Percentiles rank a stretch among this genome's conserved stretches.
Conservation (phyloP, 2,329 filamentous ascomycete species). For the Hymenoscyphus occultus region DNA sequence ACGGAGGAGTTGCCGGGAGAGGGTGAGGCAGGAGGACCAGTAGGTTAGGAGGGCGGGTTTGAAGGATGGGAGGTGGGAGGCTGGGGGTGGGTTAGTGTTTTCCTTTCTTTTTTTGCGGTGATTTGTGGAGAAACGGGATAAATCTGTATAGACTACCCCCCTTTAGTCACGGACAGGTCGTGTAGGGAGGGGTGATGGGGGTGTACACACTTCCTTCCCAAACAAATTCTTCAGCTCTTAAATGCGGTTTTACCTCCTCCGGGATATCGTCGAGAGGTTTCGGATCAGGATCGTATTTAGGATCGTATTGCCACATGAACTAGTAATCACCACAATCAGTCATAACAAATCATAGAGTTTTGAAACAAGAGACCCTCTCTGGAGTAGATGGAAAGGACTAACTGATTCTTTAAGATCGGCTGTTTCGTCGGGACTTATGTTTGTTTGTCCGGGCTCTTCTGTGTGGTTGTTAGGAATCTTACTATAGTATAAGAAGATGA, state of each 20-base stretch:
- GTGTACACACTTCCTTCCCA: slow-evolving; percentile 44
- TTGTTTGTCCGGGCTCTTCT: slow-evolving; percentile 38
- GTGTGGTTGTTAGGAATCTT: background rate
- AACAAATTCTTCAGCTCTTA: slow-evolving; percentile 49
- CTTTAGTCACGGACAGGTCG: too few relatives aligned
- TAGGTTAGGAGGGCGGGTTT: slow-evolving; percentile 46
- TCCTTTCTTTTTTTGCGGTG: too few relatives aligned
- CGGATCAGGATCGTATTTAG: slow-evolving; percentile 48
- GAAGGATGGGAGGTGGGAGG: too few relatives aligned
- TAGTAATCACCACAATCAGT: background rate
- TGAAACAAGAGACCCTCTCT: background rate
- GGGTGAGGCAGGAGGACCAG: slow-evolving; percentile 46
- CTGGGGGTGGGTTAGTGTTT: too few relatives aligned
- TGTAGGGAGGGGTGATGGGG: too few relatives aligned
- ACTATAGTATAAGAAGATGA: too few relatives aligned
- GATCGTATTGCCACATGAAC: slow-evolving; percentile 49
- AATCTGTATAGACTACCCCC: too few relatives aligned
- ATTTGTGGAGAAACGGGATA: too few relatives aligned
- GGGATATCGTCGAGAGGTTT: slow-evolving; percentile 43
- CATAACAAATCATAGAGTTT: background rate
- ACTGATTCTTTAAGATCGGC: slow-evolving; percentile 49
- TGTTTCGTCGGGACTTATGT: slow-evolving; percentile 49
- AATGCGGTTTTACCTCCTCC: slow-evolving; percentile 40
- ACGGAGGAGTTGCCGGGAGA: slow-evolving; percentile 50
- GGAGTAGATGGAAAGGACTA: background rate